Base-by-base conservation (phyloP, 805 yeast genomes). In the Wickerhamiella siamensis region DNA sequence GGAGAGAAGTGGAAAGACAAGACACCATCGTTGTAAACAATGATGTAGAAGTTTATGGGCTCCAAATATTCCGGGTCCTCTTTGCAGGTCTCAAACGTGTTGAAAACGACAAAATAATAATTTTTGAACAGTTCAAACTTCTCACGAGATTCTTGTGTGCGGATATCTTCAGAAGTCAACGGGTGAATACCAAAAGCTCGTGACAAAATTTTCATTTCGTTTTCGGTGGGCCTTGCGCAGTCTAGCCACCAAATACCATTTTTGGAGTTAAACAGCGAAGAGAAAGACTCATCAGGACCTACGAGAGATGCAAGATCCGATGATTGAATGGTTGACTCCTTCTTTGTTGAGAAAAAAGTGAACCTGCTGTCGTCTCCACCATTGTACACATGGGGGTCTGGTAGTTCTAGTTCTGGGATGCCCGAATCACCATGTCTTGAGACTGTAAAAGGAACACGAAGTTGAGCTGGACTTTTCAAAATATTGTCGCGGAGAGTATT, bases 141-240 rank as follows among this genome's bases (percentile, higher is more conserved):
- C 65, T 88, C 98, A 63, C 98, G 86, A 19, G 95, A 75, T 64
- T 88, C 98, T 64, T 87, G 94, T 75, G 84, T 82, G 43, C 95
- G 69, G 49, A 88, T 87, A 76, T 88, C 98, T 64, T 88, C 98
- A 1, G 95, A 86, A 0, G 98, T 88, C 67, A 88, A 76, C 24
- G 98, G 98, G 67, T 88, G 98, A 63, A 88, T 83, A 8, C 95
- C 95, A 61, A 88, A 88, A 0, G 96, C 91, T 54, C 87, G 87
- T 8, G 95, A 79, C 33, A 91, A 60, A 52, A 83, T 77, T 56
- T 81, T 81, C 95, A 91, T 84, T 62, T 91, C 98, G 17, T 77
- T 77, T 56, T 88, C 97, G 0, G 95, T 83, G 4, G 98, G 97
- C 55, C 94, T 80, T 33, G 76, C 67, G 57, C 96, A 86, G 59